phyloP scores from a whole-genome alignment of 768 basidiomycete species.

The Suillus sp. region DNA sequence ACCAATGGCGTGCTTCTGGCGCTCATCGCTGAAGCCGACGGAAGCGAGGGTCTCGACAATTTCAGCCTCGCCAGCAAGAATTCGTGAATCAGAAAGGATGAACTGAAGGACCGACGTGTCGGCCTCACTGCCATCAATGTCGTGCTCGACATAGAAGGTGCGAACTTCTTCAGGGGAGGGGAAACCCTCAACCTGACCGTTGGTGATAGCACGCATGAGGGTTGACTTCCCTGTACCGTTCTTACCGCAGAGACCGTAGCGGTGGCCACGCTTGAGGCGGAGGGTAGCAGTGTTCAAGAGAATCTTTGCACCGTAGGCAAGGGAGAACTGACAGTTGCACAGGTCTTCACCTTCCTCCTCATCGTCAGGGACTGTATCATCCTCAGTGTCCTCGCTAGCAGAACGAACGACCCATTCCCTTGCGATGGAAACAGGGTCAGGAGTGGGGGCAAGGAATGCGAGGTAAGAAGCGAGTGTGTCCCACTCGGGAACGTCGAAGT shows the following conservation, averaged over 20 bases:
- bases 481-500: conserved; percentile 91
- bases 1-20: conserved; percentile 85
- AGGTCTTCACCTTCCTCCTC: conserved; percentile 99
- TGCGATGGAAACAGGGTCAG: conserved; percentile 66
- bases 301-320: conserved; percentile 99
- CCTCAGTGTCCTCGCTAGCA: conserved; percentile 74
- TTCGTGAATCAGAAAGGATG: conserved; percentile 83
- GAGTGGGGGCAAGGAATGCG: conserved; percentile 60
- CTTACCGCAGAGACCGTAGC: conserved; percentile 97
- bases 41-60: conserved; percentile 79
- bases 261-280: conserved; percentile 97
- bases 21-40: conserved; percentile 89
- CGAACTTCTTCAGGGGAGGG: conserved; percentile 96
- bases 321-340: conserved; percentile 98
- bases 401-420: conserved; percentile 91
- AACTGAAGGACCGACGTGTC: conserved; percentile 89
- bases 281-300: conserved; percentile 94
- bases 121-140: conserved; percentile 94
- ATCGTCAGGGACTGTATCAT: conserved; percentile 72
- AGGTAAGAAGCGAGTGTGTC: conserved; percentile 79
- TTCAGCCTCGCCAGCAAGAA: conserved; percentile 70
- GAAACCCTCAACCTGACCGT: conserved; percentile 98
- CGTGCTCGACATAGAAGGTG: conserved; percentile 99
- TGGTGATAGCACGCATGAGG: conserved; percentile 91
- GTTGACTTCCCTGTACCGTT: conserved; percentile 99